Evolutionary conservation across 768 basidiomycete species (phyloP), one percentile per base, ranked within the genome.

Genomic region (Lanmaoa rubissima): DNA sequence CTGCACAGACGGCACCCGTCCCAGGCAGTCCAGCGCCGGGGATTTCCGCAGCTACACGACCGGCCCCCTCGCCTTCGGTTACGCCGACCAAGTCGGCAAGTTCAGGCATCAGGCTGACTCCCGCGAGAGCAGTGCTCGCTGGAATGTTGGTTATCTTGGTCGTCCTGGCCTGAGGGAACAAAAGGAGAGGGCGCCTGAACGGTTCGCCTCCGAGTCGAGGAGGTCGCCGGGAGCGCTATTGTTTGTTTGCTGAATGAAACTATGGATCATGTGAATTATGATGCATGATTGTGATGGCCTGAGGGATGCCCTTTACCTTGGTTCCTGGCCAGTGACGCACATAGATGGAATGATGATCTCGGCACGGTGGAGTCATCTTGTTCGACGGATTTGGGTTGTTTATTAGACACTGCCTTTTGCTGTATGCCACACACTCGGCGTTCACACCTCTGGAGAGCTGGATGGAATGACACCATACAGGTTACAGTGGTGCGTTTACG

Each of bases 261-360:
- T 6, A 39, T 54, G 54, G 21, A 34, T 55, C 54, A 54, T 55
- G 48, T 51, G 57, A 58, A 59, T 58, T 48, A 32, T 59, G 32
- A 59, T 53, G 32, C 17, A 17, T 43, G 52, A 55, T 55, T 24
- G 42, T 44, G 55, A 55, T 38, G 13, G 35, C 16, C 35, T 44
- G 53, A 8, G 16, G 35, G 51, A 32, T 13, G 34, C 53, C 31
- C 53, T 42, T 21, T 36, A 16, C 17, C 50, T 57, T 45, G 47
- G 64, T 48, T 55, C 57, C 60, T 66, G 61, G 31, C 36, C 51
- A 48, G 40, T 63, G 65, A 48, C 54, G 57, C 48, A 62, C 54
- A 53, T 54, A 52, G 40, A 60, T 61, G 61, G 59, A 2, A 53
- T 38, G 2, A 53, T 38, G 32, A 34, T 60, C 32, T 53, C 35